Evolutionary conservation across 176 grass and related monocot genomes (phyloP).

Genomic region (Echinochloa phyllopogon): DNA sequence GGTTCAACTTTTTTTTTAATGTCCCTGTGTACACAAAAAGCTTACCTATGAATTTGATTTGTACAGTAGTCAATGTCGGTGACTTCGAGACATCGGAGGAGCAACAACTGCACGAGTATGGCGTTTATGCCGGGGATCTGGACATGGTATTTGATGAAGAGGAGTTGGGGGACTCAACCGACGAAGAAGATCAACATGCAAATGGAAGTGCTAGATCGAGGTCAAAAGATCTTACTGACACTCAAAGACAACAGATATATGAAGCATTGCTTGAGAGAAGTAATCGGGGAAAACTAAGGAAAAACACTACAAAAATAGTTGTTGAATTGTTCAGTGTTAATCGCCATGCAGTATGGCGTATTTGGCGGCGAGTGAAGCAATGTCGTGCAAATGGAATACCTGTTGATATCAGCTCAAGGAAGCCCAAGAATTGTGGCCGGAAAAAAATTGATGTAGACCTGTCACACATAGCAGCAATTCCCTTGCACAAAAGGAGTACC

Average conservation of each 20-base stretch:
- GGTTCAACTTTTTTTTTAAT: too few species aligned
- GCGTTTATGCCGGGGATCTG: not conserved
- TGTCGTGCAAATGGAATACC: not conserved
- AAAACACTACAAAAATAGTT: not conserved
- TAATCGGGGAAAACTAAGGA: not conserved
- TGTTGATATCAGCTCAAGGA: not conserved
- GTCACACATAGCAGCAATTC: not conserved
- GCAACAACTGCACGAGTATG: not conserved
- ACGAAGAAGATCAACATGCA: not conserved
- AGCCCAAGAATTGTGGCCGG: not conserved
- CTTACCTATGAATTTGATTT: too few species aligned
- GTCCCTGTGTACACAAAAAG: too few species aligned
- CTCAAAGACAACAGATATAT: too few species aligned
- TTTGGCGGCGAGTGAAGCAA: not conserved
- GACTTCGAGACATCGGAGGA: too few species aligned
- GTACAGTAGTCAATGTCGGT: too few species aligned
- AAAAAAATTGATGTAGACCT: not conserved
- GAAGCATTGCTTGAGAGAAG: too few species aligned
- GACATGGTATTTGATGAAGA: not conserved
- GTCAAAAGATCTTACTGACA: too few species aligned
- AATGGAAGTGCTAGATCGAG: not conserved
- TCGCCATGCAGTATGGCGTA: fast-evolving
- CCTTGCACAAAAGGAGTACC: not conserved
- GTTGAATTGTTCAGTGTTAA: not conserved
- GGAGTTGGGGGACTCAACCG: not conserved